Base-by-base conservation (phyloP, 108 stramenopile genomes). In the Chaetoceros muelleri region DNA sequence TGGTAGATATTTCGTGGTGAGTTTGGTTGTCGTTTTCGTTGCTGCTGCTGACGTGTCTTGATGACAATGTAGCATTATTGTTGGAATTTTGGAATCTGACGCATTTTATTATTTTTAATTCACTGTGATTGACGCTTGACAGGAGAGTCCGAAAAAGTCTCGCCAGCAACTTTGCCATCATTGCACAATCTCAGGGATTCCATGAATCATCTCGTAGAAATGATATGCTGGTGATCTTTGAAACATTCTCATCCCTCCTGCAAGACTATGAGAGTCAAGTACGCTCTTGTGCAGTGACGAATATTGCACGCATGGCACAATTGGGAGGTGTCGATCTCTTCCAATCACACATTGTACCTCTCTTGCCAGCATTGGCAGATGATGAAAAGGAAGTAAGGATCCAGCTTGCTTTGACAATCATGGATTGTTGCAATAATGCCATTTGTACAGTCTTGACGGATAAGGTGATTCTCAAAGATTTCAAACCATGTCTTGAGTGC, bases 231-330 rank as follows among this genome's bases (percentile, higher is more conserved):
- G 34, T 40, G 65, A 58, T 85, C 34, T 66, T 87, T 52, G 73
- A 76, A 30, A 80, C 86, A 60, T 96, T 86, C 65, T 71, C 75
- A 24, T 60, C 69, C 22, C 75, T 96, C n/a, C 79, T 93, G 0
- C 76, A 73, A 31, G 95, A 96, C 67, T 66, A 74, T 44, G 95
- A 96, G 75, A 85, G 91, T 0, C 91, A 98, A 75, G 98, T 99
- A 20, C 76, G 98, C 5, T 84, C 95, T 2, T 94, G 91, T 2
- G 95, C 96, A 5, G 94, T 94, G 5, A 76, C 65, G 55, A 80
- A 85, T 58, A 81, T 94, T 51, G 81, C 90, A 18, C 71, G 63
- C 28, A 94, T 94, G 80, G 75, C 84, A 3, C 73, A 83, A 48
- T 73, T 84, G 71, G 90, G 85, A 24, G 90, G 90, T 24, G 64